A percentile compares a stretch with the other conserved stretches of the same genome.
Conservation (phyloP, 192 early-diverging fungal genomes). For the Mycoemilia scoparia region DNA sequence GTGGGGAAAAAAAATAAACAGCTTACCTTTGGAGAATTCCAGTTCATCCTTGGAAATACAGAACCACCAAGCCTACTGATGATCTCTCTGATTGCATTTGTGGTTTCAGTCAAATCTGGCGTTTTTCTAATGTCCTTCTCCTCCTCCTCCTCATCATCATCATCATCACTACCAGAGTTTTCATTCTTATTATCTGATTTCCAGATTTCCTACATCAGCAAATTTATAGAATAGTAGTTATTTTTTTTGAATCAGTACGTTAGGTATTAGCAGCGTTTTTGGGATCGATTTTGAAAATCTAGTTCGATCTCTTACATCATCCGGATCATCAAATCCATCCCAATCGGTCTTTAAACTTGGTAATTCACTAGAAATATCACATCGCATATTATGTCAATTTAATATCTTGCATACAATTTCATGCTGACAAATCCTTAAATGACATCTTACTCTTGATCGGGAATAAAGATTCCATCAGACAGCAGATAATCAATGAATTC, state of each 20-base stretch:
- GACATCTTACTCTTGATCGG: slow-evolving; percentile 34
- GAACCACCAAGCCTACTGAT: slow-evolving; percentile 58
- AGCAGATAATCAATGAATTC: slow-evolving; percentile 73
- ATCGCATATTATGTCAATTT: no score
- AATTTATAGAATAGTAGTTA: neutral
- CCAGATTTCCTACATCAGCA: neutral
- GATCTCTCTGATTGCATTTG: slow-evolving; percentile 31
- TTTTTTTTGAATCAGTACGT: neutral
- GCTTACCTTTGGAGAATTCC: slow-evolving; percentile 90
- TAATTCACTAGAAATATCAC: no score
- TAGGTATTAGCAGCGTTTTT: no score
- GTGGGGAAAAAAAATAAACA: slow-evolving; percentile 12
- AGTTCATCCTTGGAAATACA: slow-evolving; percentile 88
- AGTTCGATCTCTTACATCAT: slow-evolving; percentile 8
- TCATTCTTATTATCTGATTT: slow-evolving; percentile 3
- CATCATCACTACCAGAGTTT: slow-evolving; percentile 10
- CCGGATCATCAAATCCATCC: slow-evolving; percentile 9
- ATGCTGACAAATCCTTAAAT: neutral
- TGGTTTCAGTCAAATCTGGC: slow-evolving; percentile 7
- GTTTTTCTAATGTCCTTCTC: slow-evolving; percentile 4
- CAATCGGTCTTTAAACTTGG: neutral
- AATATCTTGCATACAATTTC: neutral
- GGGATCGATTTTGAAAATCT: no score
- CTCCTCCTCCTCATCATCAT: slow-evolving; percentile 27
- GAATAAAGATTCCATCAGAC: slow-evolving; percentile 71